A percentile compares a stretch with the other conserved stretches of the same genome.
Conservation (phyloP, 1,284 basidiomycete species). For the Kalmanozyma brasiliensis region DNA sequence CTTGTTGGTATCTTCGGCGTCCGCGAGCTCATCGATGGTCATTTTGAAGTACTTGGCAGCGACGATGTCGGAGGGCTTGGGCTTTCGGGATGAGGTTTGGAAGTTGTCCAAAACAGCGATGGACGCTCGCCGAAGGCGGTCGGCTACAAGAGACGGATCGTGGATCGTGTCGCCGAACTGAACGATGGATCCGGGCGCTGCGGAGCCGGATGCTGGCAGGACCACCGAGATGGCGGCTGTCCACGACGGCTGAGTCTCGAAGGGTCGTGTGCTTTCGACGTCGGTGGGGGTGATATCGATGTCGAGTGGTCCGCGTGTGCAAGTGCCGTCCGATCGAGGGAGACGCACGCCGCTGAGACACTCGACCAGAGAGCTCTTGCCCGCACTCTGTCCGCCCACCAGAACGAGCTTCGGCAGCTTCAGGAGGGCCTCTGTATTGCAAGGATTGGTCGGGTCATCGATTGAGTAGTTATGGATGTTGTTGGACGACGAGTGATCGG, state of each 20-base stretch:
- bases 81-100: not conserved
- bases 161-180: conserved; percentile 16
- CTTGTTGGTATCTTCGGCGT: conserved; percentile 17
- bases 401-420: conserved; percentile 17
- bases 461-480: too few species aligned
- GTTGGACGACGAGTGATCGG: conserved; percentile 1
- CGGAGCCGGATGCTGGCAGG: not conserved
- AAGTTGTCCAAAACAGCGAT: conserved; percentile 14
- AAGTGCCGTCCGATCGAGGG: conserved; percentile 19
- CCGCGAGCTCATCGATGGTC: conserved; percentile 11
- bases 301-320: conserved; percentile 29
- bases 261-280: not conserved
- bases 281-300: conserved; percentile 17
- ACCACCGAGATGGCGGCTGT: conserved; percentile 11
- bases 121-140: conserved; percentile 22
- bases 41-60: conserved; percentile 8
- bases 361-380: conserved; percentile 33
- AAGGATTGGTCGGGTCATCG: too few species aligned
- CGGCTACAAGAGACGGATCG: conserved; percentile 19
- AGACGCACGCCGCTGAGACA: conserved; percentile 27
- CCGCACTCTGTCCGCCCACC: conserved; percentile 27
- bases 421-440: too few species aligned
- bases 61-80: not conserved
- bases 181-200: not conserved
- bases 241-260: too few species aligned